Evolutionary conservation across 805 yeast species (phyloP).

Genomic region (Yarrowia sp.): DNA sequence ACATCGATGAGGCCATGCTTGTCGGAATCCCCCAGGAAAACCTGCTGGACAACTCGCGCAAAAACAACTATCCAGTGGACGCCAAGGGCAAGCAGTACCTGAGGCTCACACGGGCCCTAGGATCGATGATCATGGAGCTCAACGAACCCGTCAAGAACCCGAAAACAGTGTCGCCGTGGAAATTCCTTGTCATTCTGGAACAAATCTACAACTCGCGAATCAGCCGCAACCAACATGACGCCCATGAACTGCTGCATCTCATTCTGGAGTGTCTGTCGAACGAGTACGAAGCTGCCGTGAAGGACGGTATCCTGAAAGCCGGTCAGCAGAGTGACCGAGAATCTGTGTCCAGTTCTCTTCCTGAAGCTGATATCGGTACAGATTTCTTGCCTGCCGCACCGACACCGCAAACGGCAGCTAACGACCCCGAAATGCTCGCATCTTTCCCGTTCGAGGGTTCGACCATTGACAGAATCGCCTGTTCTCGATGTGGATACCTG

Average conservation of each 20-base stretch:
- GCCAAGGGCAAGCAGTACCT: slow-evolving; percentile 10
- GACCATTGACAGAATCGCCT: slow-evolving; percentile 62
- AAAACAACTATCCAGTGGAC: background rate
- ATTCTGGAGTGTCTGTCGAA: slow-evolving; percentile 72
- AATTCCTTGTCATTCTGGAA: slow-evolving; percentile 71
- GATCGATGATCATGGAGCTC: slow-evolving; percentile 41
- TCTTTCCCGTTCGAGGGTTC: slow-evolving; percentile 64
- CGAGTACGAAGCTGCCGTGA: slow-evolving; percentile 47
- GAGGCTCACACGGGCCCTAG: slow-evolving; percentile 33
- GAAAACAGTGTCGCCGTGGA: slow-evolving; percentile 70
- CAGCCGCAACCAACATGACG: slow-evolving; percentile 85
- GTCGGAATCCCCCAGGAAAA: slow-evolving; percentile 15
- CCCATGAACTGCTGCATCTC: slow-evolving; percentile 85
- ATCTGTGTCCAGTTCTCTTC: background rate
- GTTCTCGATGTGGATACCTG: slow-evolving; percentile 61
- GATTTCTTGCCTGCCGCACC: slow-evolving; percentile 28
- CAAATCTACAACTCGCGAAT: slow-evolving; percentile 67
- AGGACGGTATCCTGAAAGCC: background rate
- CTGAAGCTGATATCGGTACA: slow-evolving; percentile 15
- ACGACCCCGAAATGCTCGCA: slow-evolving; percentile 9
- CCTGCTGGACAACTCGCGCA: slow-evolving; percentile 16
- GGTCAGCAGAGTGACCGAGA: background rate
- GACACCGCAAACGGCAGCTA: background rate
- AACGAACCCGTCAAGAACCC: slow-evolving; percentile 60
- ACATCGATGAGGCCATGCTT: slow-evolving; percentile 30